These are phyloP conservation scores for Alloteropsis semialata DNA, from an alignment of 176 grass and related monocot genomes.

Conservation along the genomic window DNA sequence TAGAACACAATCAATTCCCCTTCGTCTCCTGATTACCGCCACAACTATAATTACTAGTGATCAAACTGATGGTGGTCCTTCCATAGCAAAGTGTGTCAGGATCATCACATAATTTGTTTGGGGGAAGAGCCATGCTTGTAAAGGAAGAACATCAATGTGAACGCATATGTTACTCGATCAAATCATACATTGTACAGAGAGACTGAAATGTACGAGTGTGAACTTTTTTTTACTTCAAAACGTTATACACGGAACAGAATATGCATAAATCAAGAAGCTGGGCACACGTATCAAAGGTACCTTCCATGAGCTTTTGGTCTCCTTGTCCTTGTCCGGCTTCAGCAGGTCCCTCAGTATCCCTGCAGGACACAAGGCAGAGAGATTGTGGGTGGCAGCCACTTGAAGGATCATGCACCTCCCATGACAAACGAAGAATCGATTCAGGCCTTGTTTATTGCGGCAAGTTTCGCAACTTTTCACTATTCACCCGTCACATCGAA, in stretches of 20 bases:
- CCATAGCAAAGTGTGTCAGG: background rate
- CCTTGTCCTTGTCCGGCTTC: slow-evolving; percentile 59
- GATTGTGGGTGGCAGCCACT: background rate
- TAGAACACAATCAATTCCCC: background rate
- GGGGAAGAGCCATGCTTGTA: background rate
- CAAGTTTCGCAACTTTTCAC: too few species aligned
- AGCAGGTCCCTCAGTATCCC: slow-evolving; percentile 87
- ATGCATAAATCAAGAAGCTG: background rate
- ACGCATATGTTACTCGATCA: background rate
- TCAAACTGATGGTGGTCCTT: background rate
- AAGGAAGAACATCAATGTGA: background rate
- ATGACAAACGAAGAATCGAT: background rate
- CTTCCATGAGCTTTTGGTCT: slow-evolving; percentile 83
- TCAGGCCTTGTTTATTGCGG: too few species aligned
- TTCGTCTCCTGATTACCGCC: background rate
- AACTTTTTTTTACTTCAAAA: background rate
- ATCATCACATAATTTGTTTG: background rate
- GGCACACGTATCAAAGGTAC: slow-evolving; percentile 5
- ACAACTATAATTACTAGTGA: background rate
- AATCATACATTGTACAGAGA: background rate
- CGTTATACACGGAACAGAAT: background rate
- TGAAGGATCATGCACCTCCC: background rate
- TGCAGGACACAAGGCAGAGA: slow-evolving; percentile 15
- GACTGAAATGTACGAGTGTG: background rate
- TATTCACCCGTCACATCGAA: too few species aligned